Conservation (phyloP, 2,329 filamentous ascomycete genomes). For the Pseudopyrenochaeta lycopersici region DNA sequence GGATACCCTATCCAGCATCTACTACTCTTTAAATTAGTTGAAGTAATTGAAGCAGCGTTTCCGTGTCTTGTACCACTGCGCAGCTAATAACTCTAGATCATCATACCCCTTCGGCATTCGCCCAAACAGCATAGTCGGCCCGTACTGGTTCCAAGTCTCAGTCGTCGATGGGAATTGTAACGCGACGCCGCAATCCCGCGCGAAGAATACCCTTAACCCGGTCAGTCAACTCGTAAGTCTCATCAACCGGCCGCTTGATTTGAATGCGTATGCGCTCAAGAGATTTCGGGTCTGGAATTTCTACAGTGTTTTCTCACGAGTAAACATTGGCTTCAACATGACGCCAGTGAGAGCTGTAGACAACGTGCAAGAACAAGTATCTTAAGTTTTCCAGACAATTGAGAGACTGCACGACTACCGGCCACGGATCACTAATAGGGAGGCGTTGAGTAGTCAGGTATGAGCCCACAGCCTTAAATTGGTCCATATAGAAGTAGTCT, state of each 20-base stretch:
- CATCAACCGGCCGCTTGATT: slow-evolving; percentile 1
- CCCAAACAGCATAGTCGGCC: not conserved
- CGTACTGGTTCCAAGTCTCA: not conserved
- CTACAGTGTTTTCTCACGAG: not conserved
- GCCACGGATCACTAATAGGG: slow-evolving; percentile 3
- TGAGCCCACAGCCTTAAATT: not conserved
- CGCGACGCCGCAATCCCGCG: slow-evolving; percentile 1
- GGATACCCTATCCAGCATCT: not conserved
- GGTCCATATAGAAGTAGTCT: slow-evolving; percentile 13
- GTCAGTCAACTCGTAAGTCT: not conserved
- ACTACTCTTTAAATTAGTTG: not conserved
- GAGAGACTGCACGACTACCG: not conserved
- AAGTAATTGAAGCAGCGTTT: not conserved
- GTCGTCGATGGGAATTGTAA: not conserved
- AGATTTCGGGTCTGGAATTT: not conserved
- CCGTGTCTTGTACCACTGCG: not conserved
- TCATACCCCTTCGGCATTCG: not conserved
- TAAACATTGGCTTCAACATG: not conserved
- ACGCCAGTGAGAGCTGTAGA: slow-evolving; percentile 8
- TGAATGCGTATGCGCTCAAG: not conserved
- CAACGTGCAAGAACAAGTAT: slow-evolving; percentile 1
- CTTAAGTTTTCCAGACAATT: not conserved
- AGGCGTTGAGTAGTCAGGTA: slow-evolving; percentile 2
- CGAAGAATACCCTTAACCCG: slow-evolving; percentile 4
- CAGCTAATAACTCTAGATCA: not conserved